Evolutionary conservation across 257 asterid genomes (phyloP), one percentile per base, ranked within the genome.

Genomic region (Pogostemon cablin): DNA sequence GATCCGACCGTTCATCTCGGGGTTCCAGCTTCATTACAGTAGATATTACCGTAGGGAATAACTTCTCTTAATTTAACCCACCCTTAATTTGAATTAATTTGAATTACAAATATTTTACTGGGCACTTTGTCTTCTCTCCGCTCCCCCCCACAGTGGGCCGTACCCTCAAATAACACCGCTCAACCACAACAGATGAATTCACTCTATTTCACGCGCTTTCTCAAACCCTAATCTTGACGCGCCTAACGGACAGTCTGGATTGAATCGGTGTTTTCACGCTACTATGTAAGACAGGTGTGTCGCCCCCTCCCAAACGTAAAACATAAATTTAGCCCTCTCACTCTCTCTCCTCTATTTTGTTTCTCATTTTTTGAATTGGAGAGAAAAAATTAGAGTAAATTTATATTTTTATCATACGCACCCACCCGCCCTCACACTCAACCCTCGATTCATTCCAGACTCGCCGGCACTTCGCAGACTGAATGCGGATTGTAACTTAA

Each of bases 391-490:
- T 6, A 62, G 8, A 43, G 41, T 68, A 60, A 67, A 73, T 73
- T 75, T 74, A 44, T 62, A 41, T 62, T 62, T 62, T 62, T 61
- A 12, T 77, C 69, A 75, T 38, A 71, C 81, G 71, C 80, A 69
- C 60, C 71, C 74, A 3, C 54, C 44, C 72, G 1, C 57, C 4
- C 71, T 50, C 50, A 39, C 82, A 70, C 84, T 75, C 83, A 64
- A 67, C 77, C 82, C 80, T 78, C 75, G 3, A 41, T 40, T 54
- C 32, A 25, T 41, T 63, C 66, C 68, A 76, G 73, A 76, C 75
- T 76, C 77, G 84, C 86, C 84, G 84, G 82, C 86, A 69, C 67
- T 69, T 71, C 79, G 81, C 81, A 20, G 78, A 79, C 68, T 76
- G 61, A 68, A 58, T 25, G 6, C 35, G 17, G 15, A 46, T 42